These are phyloP conservation scores for Alternaria arborescens DNA, from an alignment of 2,329 filamentous ascomycete species.

Conservation along the genomic window DNA sequence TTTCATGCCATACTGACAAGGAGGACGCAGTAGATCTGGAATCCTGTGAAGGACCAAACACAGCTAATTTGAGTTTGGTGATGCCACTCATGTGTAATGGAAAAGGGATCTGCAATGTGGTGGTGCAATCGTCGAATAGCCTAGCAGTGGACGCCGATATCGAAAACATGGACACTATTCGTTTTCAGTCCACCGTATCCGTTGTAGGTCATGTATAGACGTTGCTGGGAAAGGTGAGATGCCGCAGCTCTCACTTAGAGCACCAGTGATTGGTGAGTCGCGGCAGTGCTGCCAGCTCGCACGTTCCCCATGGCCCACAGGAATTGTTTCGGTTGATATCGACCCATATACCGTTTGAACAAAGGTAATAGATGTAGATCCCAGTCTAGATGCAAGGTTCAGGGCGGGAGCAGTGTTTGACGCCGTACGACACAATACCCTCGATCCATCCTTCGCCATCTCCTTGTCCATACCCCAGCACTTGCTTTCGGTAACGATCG, in stretches of 20 bases:
- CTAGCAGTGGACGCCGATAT: not conserved
- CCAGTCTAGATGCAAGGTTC: conserved; percentile 38
- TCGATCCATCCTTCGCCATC: conserved; percentile 43
- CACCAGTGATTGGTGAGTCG: conserved; percentile 1
- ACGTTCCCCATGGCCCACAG: conserved; percentile 17
- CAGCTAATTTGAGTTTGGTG: conserved; percentile 16
- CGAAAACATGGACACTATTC: not conserved
- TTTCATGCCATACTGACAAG: conserved; percentile 27
- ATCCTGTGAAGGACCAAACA: conserved; percentile 14
- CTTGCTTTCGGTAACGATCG: conserved; percentile 26
- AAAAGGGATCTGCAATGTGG: conserved; percentile 8
- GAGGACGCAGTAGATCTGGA: conserved; percentile 20
- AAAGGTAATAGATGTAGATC: conserved; percentile 24
- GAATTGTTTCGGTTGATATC: conserved; percentile 27
- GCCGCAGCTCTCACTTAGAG: not conserved
- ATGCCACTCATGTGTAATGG: conserved; percentile 18
- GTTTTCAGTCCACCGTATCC: not conserved
- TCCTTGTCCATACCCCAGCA: conserved; percentile 31
- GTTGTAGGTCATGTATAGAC: not conserved
- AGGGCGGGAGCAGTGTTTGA: conserved; percentile 44
- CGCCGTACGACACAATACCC: conserved; percentile 43
- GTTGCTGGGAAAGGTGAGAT: not conserved
- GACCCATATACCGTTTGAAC: conserved; percentile 7
- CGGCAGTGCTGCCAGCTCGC: conserved; percentile 21
- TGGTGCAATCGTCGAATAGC: conserved; percentile 4